phyloP scores from a whole-genome alignment of 768 basidiomycete genomes.

The Naganishia onofrii region DNA sequence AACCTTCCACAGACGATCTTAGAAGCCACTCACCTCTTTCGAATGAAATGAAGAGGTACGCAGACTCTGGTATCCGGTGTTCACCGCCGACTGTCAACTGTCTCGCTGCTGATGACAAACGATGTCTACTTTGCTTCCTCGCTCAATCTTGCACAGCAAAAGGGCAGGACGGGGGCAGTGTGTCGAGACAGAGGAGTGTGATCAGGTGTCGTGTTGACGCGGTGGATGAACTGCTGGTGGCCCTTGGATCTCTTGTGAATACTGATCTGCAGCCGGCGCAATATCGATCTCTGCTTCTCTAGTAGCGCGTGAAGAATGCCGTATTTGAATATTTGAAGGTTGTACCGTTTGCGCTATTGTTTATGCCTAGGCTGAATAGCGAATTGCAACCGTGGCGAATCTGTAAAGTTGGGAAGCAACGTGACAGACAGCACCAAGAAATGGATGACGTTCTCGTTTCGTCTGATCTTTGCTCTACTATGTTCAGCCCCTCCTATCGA shows the following conservation, averaged over 20 bases:
- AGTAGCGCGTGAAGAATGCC: constrained; percentile 22
- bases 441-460: neutral
- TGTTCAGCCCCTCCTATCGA: neutral
- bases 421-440: neutral
- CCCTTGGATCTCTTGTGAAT: constrained; percentile 3
- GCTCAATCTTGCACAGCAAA: neutral
- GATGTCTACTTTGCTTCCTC: constrained; percentile 12
- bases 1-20: neutral
- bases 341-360: neutral
- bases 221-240: neutral
- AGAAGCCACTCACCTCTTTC: neutral
- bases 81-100: neutral
- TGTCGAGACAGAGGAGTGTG: neutral
- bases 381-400: neutral
- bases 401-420: neutral
- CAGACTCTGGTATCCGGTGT: neutral
- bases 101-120: constrained; percentile 12
- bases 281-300: constrained; percentile 2
- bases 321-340: neutral
- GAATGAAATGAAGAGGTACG: neutral
- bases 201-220: neutral
- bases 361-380: neutral
- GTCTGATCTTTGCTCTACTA: too few relatives aligned
- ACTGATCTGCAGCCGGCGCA: constrained; percentile 8
- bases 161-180: neutral